Percentiles rank a stretch among this genome's conserved stretches.
phyloP scores from a whole-genome alignment of 805 yeast species.

The Myxozyma mucilagina region DNA sequence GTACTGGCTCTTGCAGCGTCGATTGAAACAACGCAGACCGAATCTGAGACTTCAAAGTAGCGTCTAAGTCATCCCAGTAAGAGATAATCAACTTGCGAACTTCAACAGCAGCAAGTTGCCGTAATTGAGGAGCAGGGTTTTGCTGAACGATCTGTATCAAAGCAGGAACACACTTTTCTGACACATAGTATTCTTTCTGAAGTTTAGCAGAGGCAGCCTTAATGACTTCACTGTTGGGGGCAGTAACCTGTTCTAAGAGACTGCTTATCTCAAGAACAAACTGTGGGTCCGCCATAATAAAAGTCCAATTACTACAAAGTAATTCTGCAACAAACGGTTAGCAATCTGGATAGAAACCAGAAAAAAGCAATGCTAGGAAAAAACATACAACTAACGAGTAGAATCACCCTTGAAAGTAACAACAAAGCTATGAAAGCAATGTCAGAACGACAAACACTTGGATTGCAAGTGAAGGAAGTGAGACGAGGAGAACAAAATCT shows the following conservation, averaged over 20 bases:
- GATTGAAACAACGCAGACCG: constrained; percentile 66
- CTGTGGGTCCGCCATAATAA: constrained; percentile 23
- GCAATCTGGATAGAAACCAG: neutral
- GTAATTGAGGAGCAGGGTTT: constrained; percentile 66
- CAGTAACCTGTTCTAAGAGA: constrained; percentile 64
- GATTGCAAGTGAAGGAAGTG: no score
- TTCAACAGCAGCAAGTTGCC: constrained; percentile 95
- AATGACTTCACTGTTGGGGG: constrained; percentile 75
- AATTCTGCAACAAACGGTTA: neutral
- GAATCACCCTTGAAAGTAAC: no score
- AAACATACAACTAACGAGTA: no score
- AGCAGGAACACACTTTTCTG: constrained; percentile 74
- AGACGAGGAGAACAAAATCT: no score
- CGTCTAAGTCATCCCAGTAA: constrained; percentile 57
- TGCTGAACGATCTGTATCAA: constrained; percentile 77
- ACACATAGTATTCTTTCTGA: constrained; percentile 69
- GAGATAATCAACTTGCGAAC: constrained; percentile 76
- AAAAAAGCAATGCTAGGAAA: no score
- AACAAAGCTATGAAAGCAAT: no score
- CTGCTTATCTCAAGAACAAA: constrained; percentile 14
- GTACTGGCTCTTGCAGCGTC: constrained; percentile 63
- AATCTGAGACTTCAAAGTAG: constrained; percentile 54
- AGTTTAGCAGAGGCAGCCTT: constrained; percentile 79
- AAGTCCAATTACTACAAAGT: neutral
- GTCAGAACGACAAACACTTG: no score